These are phyloP conservation scores for Mucor lusitanicus DNA, from an alignment of 371 early-diverging fungal genomes.

Conservation along the genomic window DNA sequence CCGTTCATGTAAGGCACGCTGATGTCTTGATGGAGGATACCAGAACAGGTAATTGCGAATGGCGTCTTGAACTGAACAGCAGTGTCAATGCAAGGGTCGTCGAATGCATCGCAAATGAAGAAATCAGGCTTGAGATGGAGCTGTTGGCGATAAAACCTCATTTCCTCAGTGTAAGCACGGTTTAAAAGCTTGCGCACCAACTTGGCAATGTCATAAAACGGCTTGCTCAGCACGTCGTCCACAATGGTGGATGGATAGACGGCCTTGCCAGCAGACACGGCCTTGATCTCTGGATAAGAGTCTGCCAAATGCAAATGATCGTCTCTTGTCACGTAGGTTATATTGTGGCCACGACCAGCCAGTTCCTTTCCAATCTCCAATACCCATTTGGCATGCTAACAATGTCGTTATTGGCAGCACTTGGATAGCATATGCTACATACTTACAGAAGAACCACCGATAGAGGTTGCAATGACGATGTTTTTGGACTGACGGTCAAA, in stretches of 20 bases:
- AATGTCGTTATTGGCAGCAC: not conserved
- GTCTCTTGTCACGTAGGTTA: constrained; percentile 13
- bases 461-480: constrained; percentile 9
- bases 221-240: not conserved
- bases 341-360: constrained; percentile 16
- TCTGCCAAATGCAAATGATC: constrained; percentile 25
- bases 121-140: not conserved
- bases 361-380: constrained; percentile 12
- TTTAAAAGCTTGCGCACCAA: constrained; percentile 10
- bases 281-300: constrained; percentile 17
- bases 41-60: constrained; percentile 12
- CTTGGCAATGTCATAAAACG: constrained; percentile 1
- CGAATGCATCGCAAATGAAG: constrained; percentile 11
- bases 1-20: constrained; percentile 29
- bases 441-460: constrained; percentile 22
- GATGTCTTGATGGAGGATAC: constrained; percentile 18
- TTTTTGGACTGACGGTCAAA: not conserved
- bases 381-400: constrained; percentile 19
- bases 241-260: not conserved
- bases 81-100: constrained; percentile 15
- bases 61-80: constrained; percentile 6
- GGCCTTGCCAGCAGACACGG: constrained; percentile 12
- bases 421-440: not conserved
- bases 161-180: constrained; percentile 7
- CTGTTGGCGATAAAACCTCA: not conserved